These are phyloP conservation scores for Phytophthora megakarya DNA, from an alignment of 352 stramenopile species.

Conservation along the genomic window DNA sequence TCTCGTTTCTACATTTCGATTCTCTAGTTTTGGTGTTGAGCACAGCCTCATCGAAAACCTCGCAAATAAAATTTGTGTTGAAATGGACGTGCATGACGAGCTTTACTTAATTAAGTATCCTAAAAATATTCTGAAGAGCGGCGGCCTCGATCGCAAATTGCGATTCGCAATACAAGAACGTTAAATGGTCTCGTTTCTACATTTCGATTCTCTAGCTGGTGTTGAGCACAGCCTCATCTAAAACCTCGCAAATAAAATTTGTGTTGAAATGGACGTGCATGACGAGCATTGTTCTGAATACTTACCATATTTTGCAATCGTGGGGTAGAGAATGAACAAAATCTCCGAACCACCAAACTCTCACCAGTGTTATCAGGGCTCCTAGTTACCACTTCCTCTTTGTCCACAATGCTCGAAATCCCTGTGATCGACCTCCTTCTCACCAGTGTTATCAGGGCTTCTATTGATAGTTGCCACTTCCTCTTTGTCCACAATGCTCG, in stretches of 20 bases:
- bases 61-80: neutral
- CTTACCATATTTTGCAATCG: constrained; percentile 13
- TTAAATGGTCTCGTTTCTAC: too few relatives aligned
- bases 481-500: constrained; percentile 46
- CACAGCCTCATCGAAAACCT: too few relatives aligned
- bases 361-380: neutral
- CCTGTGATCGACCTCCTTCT: too few relatives aligned
- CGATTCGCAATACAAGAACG: too few relatives aligned
- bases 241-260: neutral
- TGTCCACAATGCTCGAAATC: constrained; percentile 53
- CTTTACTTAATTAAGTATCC: too few relatives aligned
- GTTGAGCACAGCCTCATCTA: too few relatives aligned
- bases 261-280: constrained; percentile 7
- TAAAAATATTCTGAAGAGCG: too few relatives aligned
- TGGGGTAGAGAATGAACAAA: constrained; percentile 11
- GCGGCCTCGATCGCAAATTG: too few relatives aligned
- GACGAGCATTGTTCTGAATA: constrained; percentile 17
- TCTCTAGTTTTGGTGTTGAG: too few relatives aligned
- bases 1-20: too few relatives aligned
- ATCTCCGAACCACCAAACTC: constrained; percentile 16
- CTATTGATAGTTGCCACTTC: neutral
- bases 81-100: constrained; percentile 7
- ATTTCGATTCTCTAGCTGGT: too few relatives aligned
- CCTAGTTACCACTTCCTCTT: neutral
- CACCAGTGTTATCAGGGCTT: neutral